phyloP scores from a whole-genome alignment of 139 green algal genomes.

The Desmodesmus armatus region DNA sequence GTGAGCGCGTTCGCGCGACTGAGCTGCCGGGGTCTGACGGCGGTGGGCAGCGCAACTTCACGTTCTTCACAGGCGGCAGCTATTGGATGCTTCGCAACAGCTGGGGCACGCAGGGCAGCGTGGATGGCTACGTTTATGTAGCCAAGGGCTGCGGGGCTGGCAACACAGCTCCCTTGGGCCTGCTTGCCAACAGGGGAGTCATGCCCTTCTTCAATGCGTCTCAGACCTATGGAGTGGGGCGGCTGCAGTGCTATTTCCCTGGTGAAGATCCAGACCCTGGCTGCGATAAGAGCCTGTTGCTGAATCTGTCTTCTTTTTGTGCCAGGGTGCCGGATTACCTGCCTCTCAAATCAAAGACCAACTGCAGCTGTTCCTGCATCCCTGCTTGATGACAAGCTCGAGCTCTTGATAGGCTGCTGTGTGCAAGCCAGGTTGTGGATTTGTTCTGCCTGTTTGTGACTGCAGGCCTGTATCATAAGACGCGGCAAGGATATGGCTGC shows the following conservation, averaged over 20 bases:
- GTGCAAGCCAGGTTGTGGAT: not conserved
- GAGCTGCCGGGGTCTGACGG: not conserved
- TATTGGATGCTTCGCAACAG: slow-evolving; percentile 38
- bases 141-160: slow-evolving; percentile 21
- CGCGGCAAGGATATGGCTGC: not conserved
- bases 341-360: not conserved
- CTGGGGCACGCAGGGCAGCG: slow-evolving; percentile 19
- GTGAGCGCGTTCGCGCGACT: not conserved
- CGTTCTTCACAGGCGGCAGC: not conserved
- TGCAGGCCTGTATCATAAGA: not conserved
- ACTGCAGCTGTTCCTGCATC: slow-evolving; percentile 24
- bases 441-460: not conserved
- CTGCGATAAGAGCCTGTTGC: slow-evolving; percentile 2
- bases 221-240: slow-evolving; percentile 2
- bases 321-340: slow-evolving; percentile 9
- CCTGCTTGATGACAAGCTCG: not conserved
- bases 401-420: not conserved
- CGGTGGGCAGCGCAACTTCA: not conserved
- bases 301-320: slow-evolving; percentile 22
- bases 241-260: slow-evolving; percentile 10
- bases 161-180: not conserved
- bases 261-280: not conserved
- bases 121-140: slow-evolving; percentile 34
- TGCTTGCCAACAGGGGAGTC: slow-evolving; percentile 8
- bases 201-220: slow-evolving; percentile 8